Percentiles rank a stretch among this genome's conserved stretches.
phyloP scores from a whole-genome alignment of 345 rosid genomes.

The Camelina laxa region DNA sequence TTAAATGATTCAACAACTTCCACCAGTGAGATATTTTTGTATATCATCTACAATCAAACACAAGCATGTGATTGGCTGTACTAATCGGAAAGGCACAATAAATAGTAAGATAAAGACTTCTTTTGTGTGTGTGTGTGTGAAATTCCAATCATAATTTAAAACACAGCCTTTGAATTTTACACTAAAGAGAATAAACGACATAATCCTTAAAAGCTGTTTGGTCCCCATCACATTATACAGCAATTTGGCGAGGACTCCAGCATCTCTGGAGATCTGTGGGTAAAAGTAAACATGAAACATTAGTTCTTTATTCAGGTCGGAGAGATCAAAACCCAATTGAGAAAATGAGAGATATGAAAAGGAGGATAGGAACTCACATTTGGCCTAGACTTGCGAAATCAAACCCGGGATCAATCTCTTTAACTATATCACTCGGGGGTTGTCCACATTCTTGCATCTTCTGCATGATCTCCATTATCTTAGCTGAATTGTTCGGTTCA shows the following conservation, averaged over 20 bases:
- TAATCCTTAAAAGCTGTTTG: neutral
- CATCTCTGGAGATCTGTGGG: conserved; percentile 73
- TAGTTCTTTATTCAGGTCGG: neutral
- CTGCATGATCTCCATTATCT: conserved; percentile 92
- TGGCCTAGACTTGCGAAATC: conserved; percentile 78
- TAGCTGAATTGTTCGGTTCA: conserved; percentile 69
- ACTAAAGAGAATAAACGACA: neutral
- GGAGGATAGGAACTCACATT: conserved; percentile 56
- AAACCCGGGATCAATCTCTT: conserved; percentile 86
- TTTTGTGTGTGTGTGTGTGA: neutral
- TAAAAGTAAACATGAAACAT: conserved; percentile 12
- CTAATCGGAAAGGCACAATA: neutral
- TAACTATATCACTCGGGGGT: conserved; percentile 91
- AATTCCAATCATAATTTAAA: neutral
- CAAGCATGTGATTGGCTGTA: neutral
- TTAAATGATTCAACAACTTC: too few species aligned
- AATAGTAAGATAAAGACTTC: neutral
- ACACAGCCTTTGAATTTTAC: neutral
- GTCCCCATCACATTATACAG: conserved; percentile 65
- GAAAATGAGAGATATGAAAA: neutral
- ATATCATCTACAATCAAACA: neutral
- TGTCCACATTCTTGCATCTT: conserved; percentile 99
- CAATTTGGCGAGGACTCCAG: conserved; percentile 73
- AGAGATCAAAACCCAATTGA: neutral
- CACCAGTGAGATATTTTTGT: neutral